Base-by-base conservation (phyloP, 2,329 filamentous ascomycete genomes). In the Penicillium psychrosexuale region DNA sequence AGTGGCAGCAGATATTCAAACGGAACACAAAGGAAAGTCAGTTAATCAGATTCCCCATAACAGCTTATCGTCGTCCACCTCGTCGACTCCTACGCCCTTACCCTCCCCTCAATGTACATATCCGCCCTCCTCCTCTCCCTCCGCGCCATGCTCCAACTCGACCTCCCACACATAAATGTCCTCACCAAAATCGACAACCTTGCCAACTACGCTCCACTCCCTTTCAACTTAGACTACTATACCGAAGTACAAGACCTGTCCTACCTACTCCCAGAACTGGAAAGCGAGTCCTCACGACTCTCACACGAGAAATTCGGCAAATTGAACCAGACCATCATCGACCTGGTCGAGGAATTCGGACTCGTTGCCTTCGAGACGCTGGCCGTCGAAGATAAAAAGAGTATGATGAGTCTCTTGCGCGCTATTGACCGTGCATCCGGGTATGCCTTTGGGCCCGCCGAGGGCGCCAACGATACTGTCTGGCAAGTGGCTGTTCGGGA, bases 111-210 rank as follows among this genome's bases (percentile, higher is more conserved):
- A 3, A 84, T 97, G 57, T 99, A 97, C 75, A 88, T 99, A 56
- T 96, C 93, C 63, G 94, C 95, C 65, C 82, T 99, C 54, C 86
- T 99, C 53, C 86, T 99, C 24, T 93, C 91, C 52, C 84, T 99
- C 61, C 88, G 94, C 62, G 92, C 91, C 65, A 99, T 99, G 93
- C 85, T 99, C 50, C 94, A 97, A 76, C 93, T 99, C 83, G 94
- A 97, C 69, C 88, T 97, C 58, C 91, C 94, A 0, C 91, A 97
- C 69, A 81, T 99, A 63, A 99, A 99, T 69, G 90, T 99, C 59
- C 83, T 99, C 27, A 97, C 92, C 55, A 99, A 99, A 77, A 96
- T 99, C 75, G 94, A 99, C 75, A 97, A 97, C 69, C 81, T 99
- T 51, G 80, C 86, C 34, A 85, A 88, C 49, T 97, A 96, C 69